phyloP scores from a whole-genome alignment of 2,329 filamentous ascomycete species.

The Colletotrichum graminicola region DNA sequence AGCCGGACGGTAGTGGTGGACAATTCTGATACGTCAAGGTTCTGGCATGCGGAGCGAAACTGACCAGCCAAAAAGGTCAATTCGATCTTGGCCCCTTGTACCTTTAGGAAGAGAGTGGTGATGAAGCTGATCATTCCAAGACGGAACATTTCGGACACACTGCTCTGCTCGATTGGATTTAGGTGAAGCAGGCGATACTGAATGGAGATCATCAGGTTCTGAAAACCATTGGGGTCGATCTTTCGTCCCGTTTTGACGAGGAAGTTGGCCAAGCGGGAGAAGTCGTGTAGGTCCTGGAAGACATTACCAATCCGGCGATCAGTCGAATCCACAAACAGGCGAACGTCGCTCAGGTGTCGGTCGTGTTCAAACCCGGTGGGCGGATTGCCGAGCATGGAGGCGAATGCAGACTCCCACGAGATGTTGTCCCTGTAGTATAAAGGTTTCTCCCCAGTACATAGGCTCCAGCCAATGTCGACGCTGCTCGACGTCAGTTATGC shows the following conservation, averaged over 20 bases:
- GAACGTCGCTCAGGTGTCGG: slow-evolving; percentile 10
- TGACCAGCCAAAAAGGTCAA: slow-evolving; percentile 28
- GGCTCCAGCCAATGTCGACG: slow-evolving; percentile 47
- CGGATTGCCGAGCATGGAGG: slow-evolving; percentile 33
- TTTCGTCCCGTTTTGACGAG: slow-evolving; percentile 44
- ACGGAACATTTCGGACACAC: slow-evolving; percentile 37
- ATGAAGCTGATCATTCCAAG: slow-evolving; percentile 50
- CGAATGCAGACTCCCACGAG: slow-evolving; percentile 41
- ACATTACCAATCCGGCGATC: slow-evolving; percentile 46
- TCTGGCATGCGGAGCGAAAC: not conserved
- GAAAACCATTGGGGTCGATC: slow-evolving; percentile 44
- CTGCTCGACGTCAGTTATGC: slow-evolving; percentile 33
- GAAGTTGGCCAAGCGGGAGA: slow-evolving; percentile 46
- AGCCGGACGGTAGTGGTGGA: slow-evolving; percentile 44
- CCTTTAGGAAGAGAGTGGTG: slow-evolving; percentile 47
- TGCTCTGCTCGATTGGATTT: not conserved
- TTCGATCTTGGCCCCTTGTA: slow-evolving; percentile 37
- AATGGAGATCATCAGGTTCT: slow-evolving; percentile 28
- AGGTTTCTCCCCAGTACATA: slow-evolving; percentile 46
- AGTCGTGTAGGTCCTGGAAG: slow-evolving; percentile 49
- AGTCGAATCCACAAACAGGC: slow-evolving; percentile 35
- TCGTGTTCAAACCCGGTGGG: not conserved
- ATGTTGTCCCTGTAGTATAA: slow-evolving; percentile 41
- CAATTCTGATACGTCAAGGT: slow-evolving; percentile 6
- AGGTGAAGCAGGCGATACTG: slow-evolving; percentile 35